Percentiles rank a stretch among this genome's conserved stretches.
These are phyloP conservation scores for Juncus inflexus DNA, from an alignment of 176 grass and related monocot species.

Conservation along the genomic window DNA sequence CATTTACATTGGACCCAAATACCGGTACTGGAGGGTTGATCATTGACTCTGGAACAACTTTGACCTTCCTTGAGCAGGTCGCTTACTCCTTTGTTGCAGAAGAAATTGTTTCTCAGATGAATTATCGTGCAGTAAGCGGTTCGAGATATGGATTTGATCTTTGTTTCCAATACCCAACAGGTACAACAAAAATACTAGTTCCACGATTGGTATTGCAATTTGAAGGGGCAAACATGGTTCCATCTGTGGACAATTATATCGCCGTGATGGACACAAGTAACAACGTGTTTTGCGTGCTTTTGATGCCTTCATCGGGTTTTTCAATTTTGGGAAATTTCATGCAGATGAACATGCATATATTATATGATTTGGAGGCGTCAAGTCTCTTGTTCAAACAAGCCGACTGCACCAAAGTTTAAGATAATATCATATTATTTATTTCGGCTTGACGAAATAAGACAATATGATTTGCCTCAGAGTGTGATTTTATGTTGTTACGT, in stretches of 20 bases:
- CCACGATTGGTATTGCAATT: conserved; percentile 16
- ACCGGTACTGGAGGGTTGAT: background rate
- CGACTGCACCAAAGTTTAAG: conserved; percentile 7
- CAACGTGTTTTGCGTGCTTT: background rate
- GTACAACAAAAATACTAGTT: background rate
- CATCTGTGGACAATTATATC: background rate
- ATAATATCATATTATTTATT: too few species aligned
- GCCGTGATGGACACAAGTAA: background rate
- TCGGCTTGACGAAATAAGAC: too few species aligned
- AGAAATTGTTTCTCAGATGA: conserved; percentile 5
- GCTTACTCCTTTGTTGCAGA: background rate
- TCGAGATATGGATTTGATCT: background rate
- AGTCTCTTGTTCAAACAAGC: background rate
- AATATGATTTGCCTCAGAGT: too few species aligned
- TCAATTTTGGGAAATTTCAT: conserved; percentile 26
- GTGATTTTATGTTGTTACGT: too few species aligned
- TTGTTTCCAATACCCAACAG: conserved; percentile 11
- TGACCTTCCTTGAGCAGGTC: conserved; percentile 14
- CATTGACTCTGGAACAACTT: conserved; percentile 24
- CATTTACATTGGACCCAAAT: background rate
- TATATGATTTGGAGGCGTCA: background rate
- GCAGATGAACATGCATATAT: conserved; percentile 24
- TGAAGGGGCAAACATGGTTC: conserved; percentile 22
- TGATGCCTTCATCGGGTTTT: background rate
- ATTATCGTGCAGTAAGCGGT: background rate